Percentiles rank a stretch among this genome's conserved stretches.
Conservation (phyloP, 2,329 filamentous ascomycete species). For the Botrytis squamosa region DNA sequence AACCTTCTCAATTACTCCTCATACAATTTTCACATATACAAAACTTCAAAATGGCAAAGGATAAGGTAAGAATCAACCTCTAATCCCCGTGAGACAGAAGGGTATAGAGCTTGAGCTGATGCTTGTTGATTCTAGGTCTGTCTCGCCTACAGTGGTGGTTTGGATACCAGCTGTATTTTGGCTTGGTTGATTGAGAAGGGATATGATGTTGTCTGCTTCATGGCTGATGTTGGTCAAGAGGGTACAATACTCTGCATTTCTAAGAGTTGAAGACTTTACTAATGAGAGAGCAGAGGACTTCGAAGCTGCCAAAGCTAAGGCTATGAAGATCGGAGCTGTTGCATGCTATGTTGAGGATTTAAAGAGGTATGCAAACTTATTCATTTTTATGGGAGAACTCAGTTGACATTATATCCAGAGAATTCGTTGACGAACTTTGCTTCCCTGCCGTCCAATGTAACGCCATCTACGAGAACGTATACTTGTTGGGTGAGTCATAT, state of each 20-base stretch:
- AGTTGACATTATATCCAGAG: slow-evolving; percentile 41
- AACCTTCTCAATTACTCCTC: not conserved
- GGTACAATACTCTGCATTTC: slow-evolving; percentile 34
- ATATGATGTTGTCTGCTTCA: slow-evolving; percentile 49
- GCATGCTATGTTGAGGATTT: slow-evolving; percentile 56
- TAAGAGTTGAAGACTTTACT: not conserved
- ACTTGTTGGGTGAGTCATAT: slow-evolving; percentile 51
- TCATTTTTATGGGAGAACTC: not conserved
- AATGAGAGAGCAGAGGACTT: slow-evolving; percentile 58
- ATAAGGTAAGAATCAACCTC: slow-evolving; percentile 29
- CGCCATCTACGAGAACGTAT: slow-evolving; percentile 66
- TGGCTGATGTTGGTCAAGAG: slow-evolving; percentile 73
- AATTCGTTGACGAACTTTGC: slow-evolving; percentile 74
- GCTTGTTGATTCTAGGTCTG: slow-evolving; percentile 39
- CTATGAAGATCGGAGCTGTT: slow-evolving; percentile 46
- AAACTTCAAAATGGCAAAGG: slow-evolving; percentile 32
- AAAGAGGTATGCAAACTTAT: slow-evolving; percentile 40
- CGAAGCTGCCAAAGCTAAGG: slow-evolving; percentile 70
- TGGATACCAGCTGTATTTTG: slow-evolving; percentile 47
- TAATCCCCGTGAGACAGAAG: not conserved
- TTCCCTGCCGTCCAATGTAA: slow-evolving; percentile 77
- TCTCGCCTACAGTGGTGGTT: slow-evolving; percentile 46
- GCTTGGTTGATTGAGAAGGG: slow-evolving; percentile 50
- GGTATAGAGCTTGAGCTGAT: slow-evolving; percentile 25
- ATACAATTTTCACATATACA: not conserved